These are phyloP conservation scores for Phytophthora pistaciae DNA, from an alignment of 352 stramenopile genomes.

Conservation along the genomic window DNA sequence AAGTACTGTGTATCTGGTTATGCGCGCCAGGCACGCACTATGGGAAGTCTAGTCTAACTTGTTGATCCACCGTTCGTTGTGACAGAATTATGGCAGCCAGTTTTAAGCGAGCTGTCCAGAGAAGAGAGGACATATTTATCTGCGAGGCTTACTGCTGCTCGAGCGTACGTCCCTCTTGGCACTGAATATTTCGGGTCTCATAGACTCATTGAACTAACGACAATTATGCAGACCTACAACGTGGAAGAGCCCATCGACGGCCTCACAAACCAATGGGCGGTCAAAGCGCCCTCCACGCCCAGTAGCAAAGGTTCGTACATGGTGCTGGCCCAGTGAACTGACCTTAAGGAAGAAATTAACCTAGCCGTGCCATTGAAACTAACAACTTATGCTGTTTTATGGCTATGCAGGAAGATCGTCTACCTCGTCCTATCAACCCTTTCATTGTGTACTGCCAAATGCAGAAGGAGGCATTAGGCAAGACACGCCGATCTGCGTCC, in stretches of 20 bases:
- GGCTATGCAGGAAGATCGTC: slow-evolving; percentile 54
- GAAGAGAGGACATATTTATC: slow-evolving; percentile 80
- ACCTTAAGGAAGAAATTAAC: background rate
- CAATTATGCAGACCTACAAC: slow-evolving; percentile 50
- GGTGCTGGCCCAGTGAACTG: background rate
- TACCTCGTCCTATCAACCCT: slow-evolving; percentile 76
- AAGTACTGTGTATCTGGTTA: background rate
- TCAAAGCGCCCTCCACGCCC: slow-evolving; percentile 37
- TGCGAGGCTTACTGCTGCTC: slow-evolving; percentile 44
- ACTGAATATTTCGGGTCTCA: background rate
- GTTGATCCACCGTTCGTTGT: background rate
- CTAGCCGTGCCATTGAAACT: background rate
- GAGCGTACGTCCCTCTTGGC: slow-evolving; percentile 40
- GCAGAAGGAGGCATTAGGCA: slow-evolving; percentile 70
- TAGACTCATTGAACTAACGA: background rate
- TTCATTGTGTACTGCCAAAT: slow-evolving; percentile 89
- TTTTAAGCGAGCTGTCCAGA: slow-evolving; percentile 72
- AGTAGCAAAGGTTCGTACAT: slow-evolving; percentile 35
- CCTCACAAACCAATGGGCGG: slow-evolving; percentile 36
- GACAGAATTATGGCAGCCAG: slow-evolving; percentile 73
- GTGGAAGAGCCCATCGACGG: slow-evolving; percentile 43
- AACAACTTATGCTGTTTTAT: background rate
- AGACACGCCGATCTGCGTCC: slow-evolving; percentile 66
- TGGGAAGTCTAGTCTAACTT: slow-evolving; percentile 6
- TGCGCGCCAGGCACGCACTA: background rate